These are phyloP conservation scores for Mucor lusitanicus DNA, from an alignment of 371 early-diverging fungal species.

Conservation along the genomic window DNA sequence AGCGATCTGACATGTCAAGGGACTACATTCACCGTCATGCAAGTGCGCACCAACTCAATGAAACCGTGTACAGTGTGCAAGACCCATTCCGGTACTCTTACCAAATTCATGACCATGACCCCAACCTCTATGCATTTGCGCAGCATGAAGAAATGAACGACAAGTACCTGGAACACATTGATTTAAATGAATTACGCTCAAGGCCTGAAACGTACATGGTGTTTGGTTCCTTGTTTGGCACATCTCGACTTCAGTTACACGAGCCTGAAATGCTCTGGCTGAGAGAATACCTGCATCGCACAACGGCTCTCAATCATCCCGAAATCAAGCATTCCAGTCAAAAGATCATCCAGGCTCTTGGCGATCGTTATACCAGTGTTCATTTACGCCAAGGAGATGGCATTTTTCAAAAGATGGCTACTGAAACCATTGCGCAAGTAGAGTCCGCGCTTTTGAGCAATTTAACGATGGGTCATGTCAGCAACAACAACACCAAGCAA, in stretches of 20 bases:
- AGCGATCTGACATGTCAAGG: neutral
- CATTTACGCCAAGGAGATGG: conserved; percentile 56
- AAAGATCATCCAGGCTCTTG: conserved; percentile 24
- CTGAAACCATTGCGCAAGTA: conserved; percentile 21
- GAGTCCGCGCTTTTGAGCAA: neutral
- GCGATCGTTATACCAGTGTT: conserved; percentile 38
- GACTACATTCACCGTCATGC: neutral
- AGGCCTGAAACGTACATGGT: conserved; percentile 35
- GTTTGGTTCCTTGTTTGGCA: conserved; percentile 45
- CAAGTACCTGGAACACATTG: neutral
- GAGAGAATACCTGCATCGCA: conserved; percentile 22
- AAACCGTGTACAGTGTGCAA: conserved; percentile 20
- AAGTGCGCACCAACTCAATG: neutral
- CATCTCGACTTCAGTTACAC: conserved; percentile 24
- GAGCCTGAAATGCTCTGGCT: conserved; percentile 12
- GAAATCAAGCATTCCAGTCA: conserved; percentile 24
- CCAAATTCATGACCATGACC: neutral
- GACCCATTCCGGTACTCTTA: conserved; percentile 24
- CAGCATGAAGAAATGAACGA: neutral
- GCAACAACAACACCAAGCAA: neutral
- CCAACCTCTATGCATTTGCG: neutral
- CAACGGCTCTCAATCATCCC: conserved; percentile 31
- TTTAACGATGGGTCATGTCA: neutral
- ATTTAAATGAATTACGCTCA: neutral
- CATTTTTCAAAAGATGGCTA: conserved; percentile 26